A percentile compares a stretch with the other conserved stretches of the same genome.
Evolutionary conservation across 441 rosid genomes (phyloP).

Genomic region (Theobroma grandiflorum): DNA sequence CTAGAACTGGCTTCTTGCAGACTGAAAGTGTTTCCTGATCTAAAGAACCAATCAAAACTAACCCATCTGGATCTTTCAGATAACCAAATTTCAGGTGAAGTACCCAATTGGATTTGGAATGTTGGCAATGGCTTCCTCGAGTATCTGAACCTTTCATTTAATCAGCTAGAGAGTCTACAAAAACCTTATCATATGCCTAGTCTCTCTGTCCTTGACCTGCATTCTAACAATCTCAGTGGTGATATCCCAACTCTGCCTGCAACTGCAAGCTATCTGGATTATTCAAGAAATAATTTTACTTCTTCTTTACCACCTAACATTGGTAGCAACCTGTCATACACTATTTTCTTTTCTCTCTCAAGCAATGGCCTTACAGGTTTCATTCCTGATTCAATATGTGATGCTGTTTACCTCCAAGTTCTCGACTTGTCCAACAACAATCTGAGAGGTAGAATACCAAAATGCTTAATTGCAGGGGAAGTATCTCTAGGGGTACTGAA

Average conservation of each 20-base stretch:
- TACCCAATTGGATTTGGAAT: conserved; percentile 58
- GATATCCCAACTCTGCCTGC: conserved; percentile 23
- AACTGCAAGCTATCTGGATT: conserved; percentile 30
- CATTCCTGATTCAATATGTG: conserved; percentile 60
- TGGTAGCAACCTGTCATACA: accelerated
- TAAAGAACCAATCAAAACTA: conserved; percentile 21
- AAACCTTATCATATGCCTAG: neutral
- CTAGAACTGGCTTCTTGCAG: conserved; percentile 47
- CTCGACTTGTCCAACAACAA: conserved; percentile 58
- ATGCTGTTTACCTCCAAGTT: conserved; percentile 12
- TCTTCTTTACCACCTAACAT: conserved; percentile 30
- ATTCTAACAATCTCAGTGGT: conserved; percentile 36
- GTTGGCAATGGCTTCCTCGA: accelerated
- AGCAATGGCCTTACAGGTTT: conserved; percentile 43
- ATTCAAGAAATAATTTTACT: conserved; percentile 35
- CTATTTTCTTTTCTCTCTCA: conserved; percentile 46
- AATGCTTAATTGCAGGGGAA: conserved; percentile 31
- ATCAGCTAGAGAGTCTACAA: conserved; percentile 27
- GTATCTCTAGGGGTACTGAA: conserved; percentile 42
- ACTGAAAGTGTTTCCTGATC: conserved; percentile 34
- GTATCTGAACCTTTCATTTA: conserved; percentile 50
- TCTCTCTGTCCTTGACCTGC: conserved; percentile 40
- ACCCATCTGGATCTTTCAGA: conserved; percentile 41
- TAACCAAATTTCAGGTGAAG: conserved; percentile 43
- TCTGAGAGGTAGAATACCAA: conserved; percentile 43